A percentile compares a stretch with the other conserved stretches of the same genome.
Evolutionary conservation across 2,329 filamentous ascomycete genomes (phyloP).

Genomic region (Hirsutella minnesotensis): DNA sequence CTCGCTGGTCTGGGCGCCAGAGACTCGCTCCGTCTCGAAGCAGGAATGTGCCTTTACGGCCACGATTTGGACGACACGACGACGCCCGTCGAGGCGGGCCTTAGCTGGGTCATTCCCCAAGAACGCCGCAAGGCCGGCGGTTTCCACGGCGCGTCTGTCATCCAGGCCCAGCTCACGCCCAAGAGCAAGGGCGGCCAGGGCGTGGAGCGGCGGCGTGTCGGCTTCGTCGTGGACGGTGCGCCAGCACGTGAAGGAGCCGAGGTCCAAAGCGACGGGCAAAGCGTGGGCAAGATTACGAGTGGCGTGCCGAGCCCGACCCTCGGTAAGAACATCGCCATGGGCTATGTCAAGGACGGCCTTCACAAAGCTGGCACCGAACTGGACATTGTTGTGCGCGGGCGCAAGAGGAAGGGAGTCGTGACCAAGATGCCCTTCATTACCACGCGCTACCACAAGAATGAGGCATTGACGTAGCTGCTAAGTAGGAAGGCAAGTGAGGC

Average conservation of each 20-base stretch:
- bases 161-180: slow-evolving; percentile 64
- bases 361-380: slow-evolving; percentile 81
- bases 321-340: slow-evolving; percentile 92
- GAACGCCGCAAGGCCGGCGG: slow-evolving; percentile 53
- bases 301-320: slow-evolving; percentile 82
- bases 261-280: slow-evolving; percentile 54
- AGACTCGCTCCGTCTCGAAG: slow-evolving; percentile 86
- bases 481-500: too few species aligned
- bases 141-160: slow-evolving; percentile 77
- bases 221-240: slow-evolving; percentile 71
- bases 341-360: slow-evolving; percentile 67
- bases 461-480: background rate
- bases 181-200: slow-evolving; percentile 61
- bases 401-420: slow-evolving; percentile 61
- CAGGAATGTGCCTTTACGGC: slow-evolving; percentile 99
- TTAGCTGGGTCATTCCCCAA: slow-evolving; percentile 74
- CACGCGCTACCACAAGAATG: slow-evolving; percentile 52
- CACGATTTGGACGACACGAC: slow-evolving; percentile 81
- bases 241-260: slow-evolving; percentile 83
- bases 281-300: slow-evolving; percentile 73
- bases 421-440: slow-evolving; percentile 83
- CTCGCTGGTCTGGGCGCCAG: slow-evolving; percentile 83
- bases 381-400: slow-evolving; percentile 65
- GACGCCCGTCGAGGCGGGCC: slow-evolving; percentile 44
- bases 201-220: slow-evolving; percentile 62